Conservation (phyloP, 106 monocot species). For the Narthecium ossifragum region DNA sequence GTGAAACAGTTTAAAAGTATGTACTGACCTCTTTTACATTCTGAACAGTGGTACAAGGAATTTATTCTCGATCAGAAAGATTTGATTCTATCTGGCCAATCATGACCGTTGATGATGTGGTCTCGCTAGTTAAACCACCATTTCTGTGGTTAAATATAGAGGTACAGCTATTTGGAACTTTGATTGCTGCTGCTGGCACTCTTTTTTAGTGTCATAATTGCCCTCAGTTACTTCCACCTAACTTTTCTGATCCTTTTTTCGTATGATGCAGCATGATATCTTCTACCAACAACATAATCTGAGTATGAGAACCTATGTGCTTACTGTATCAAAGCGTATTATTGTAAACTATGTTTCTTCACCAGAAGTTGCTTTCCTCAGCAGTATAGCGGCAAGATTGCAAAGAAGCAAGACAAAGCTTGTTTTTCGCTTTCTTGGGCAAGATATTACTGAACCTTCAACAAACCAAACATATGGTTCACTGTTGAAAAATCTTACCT, state of each 20-base stretch:
- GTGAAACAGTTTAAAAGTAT: not conserved
- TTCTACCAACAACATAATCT: constrained; percentile 79
- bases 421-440: constrained; percentile 59
- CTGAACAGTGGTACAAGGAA: constrained; percentile 32
- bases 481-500: constrained; percentile 61
- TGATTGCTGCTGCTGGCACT: too few relatives aligned
- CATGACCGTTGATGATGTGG: constrained; percentile 41
- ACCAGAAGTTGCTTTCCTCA: constrained; percentile 65
- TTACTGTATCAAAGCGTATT: constrained; percentile 26
- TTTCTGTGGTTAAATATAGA: constrained; percentile 77
- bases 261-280: constrained; percentile 51
- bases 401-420: constrained; percentile 48
- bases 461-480: constrained; percentile 62
- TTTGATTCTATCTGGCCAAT: constrained; percentile 41
- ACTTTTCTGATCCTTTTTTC: constrained; percentile 1
- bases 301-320: constrained; percentile 68
- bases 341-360: constrained; percentile 70
- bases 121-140: constrained; percentile 18
- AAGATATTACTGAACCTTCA: constrained; percentile 39
- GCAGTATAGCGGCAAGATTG: constrained; percentile 20
- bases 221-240: not conserved
- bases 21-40: not conserved
- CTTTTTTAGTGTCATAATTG: not conserved
- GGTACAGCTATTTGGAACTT: constrained; percentile 19
- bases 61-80: constrained; percentile 29